These are phyloP conservation scores for Xylariales sp. DNA, from an alignment of 2,329 filamentous ascomycete genomes.

Conservation along the genomic window DNA sequence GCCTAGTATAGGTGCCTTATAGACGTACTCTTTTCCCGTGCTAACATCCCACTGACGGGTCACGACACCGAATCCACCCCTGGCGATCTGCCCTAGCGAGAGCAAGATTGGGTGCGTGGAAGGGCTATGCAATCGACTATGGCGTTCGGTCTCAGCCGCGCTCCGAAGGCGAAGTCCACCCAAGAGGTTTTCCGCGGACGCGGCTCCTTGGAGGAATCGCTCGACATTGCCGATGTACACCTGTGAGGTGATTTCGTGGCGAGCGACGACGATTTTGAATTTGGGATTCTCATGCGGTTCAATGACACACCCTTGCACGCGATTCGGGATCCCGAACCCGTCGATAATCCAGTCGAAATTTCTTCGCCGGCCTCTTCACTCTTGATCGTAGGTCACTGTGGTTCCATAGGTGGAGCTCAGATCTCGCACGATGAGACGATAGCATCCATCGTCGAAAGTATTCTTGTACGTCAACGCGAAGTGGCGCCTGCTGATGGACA, in stretches of 20 bases:
- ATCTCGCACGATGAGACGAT: slow-evolving; percentile 18
- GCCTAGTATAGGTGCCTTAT: background rate
- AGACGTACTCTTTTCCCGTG: slow-evolving; percentile 10
- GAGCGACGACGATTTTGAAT: background rate
- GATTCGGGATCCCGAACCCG: background rate
- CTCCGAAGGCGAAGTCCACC: background rate
- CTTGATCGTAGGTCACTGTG: background rate
- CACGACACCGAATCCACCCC: slow-evolving; percentile 5
- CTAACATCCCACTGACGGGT: slow-evolving; percentile 12
- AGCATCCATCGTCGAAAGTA: background rate
- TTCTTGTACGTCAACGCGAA: slow-evolving; percentile 20
- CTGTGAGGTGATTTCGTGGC: background rate
- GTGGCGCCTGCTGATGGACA: slow-evolving; percentile 1
- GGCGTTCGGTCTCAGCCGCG: background rate
- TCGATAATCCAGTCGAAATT: slow-evolving; percentile 12
- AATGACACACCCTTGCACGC: background rate
- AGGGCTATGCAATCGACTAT: background rate
- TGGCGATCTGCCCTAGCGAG: background rate
- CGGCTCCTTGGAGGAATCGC: background rate
- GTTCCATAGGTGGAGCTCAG: slow-evolving; percentile 11
- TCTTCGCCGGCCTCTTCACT: background rate
- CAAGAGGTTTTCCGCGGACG: background rate
- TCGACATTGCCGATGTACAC: slow-evolving; percentile 2
- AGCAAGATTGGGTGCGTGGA: background rate
- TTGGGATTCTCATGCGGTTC: background rate